A percentile compares a stretch with the other conserved stretches of the same genome.
These are phyloP conservation scores for Handroanthus guayacan DNA, from an alignment of 257 asterid genomes.

Conservation along the genomic window DNA sequence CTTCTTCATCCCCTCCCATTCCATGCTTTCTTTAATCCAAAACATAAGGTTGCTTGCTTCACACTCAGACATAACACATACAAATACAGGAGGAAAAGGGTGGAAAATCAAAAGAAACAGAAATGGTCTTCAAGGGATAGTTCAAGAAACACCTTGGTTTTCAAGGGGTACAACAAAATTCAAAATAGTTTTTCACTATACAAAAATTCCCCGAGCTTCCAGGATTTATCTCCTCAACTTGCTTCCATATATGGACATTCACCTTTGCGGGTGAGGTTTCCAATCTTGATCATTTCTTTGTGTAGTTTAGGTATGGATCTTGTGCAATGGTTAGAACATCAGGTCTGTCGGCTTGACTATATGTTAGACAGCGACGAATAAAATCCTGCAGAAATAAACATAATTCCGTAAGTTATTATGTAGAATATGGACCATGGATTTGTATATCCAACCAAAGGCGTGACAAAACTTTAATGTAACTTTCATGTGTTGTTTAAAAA, in stretches of 20 bases:
- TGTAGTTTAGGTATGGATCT: slow-evolving; percentile 80
- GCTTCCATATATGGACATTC: not conserved
- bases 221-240: slow-evolving; percentile 26
- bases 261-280: slow-evolving; percentile 17
- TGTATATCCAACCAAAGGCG: not conserved
- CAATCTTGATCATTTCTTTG: slow-evolving; percentile 65
- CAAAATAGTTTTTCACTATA: slow-evolving; percentile 51
- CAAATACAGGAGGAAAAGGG: not conserved
- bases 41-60: slow-evolving; percentile 31
- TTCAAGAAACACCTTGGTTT: not conserved
- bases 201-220: slow-evolving; percentile 49
- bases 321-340: slow-evolving; percentile 87
- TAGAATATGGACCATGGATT: not conserved
- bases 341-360: slow-evolving; percentile 90
- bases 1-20: not conserved
- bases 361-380: slow-evolving; percentile 91
- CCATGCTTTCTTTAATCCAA: slow-evolving; percentile 33
- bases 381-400: slow-evolving; percentile 67
- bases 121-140: slow-evolving; percentile 11
- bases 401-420: not conserved
- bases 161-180: slow-evolving; percentile 38
- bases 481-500: too few species aligned
- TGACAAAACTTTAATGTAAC: not conserved
- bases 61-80: slow-evolving; percentile 29
- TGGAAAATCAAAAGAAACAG: not conserved